phyloP scores from a whole-genome alignment of 768 basidiomycete species.

The Guyanaporus albipodus region DNA sequence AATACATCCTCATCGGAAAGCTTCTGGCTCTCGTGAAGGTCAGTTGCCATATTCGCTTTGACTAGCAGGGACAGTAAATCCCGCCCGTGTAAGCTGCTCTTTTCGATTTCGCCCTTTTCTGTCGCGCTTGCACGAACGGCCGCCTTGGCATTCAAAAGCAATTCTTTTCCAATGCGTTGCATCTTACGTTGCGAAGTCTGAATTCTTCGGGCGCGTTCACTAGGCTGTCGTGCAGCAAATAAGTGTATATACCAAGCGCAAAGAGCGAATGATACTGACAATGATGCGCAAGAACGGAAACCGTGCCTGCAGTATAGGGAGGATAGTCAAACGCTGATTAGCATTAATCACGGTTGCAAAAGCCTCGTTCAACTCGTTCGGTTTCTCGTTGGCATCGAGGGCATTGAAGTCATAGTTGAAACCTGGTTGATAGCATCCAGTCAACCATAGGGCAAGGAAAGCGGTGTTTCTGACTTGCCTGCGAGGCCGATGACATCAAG shows the following conservation, averaged over 20 bases:
- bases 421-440: conserved; percentile 9
- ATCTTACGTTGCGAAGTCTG: conserved; percentile 39
- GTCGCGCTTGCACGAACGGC: conserved; percentile 25
- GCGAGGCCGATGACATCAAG: conserved; percentile 41
- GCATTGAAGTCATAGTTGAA: conserved; percentile 37
- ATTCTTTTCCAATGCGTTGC: conserved; percentile 44
- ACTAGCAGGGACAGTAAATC: conserved; percentile 60
- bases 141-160: conserved; percentile 48
- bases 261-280: conserved; percentile 26
- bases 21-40: conserved; percentile 50
- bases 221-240: conserved; percentile 18
- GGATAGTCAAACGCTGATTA: conserved; percentile 1
- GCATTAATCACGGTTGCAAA: conserved; percentile 26
- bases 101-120: conserved; percentile 31
- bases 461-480: conserved; percentile 19
- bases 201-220: conserved; percentile 11
- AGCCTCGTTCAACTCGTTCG: conserved; percentile 32
- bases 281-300: conserved; percentile 39
- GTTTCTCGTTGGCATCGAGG: conserved; percentile 22
- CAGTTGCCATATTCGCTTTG: conserved; percentile 59
- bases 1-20: conserved; percentile 63
- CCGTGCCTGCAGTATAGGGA: conserved; percentile 32
- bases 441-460: too few species aligned
- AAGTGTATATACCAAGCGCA: neutral
- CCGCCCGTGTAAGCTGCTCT: conserved; percentile 35